Percentiles rank a stretch among this genome's conserved stretches.
These are phyloP conservation scores for Talaromyces funiculosus DNA, from an alignment of 2,329 filamentous ascomycete genomes.

Conservation along the genomic window DNA sequence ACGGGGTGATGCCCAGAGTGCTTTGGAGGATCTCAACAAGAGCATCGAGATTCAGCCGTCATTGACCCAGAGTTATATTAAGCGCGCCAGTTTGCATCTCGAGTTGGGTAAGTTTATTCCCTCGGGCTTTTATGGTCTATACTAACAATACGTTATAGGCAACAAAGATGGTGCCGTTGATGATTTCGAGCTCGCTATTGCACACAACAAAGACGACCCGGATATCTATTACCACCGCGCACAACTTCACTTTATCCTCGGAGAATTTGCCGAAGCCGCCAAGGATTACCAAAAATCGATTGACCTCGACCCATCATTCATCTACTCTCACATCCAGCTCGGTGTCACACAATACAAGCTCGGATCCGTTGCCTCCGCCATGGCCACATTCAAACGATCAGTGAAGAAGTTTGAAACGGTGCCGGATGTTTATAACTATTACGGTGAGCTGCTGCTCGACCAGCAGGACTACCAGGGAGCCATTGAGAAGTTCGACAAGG, in stretches of 20 bases:
- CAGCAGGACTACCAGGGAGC: slow-evolving; percentile 94
- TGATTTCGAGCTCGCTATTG: slow-evolving; percentile 80
- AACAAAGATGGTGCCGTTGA: slow-evolving; percentile 78
- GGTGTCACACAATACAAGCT: slow-evolving; percentile 99
- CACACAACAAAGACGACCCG: slow-evolving; percentile 80
- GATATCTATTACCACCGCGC: slow-evolving; percentile 99
- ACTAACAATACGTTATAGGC: slow-evolving; percentile 46
- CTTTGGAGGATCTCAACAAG: slow-evolving; percentile 80
- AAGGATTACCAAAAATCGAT: slow-evolving; percentile 99
- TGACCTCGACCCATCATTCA: slow-evolving; percentile 90
- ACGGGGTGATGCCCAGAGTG: slow-evolving; percentile 76
- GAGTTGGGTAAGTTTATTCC: slow-evolving; percentile 65
- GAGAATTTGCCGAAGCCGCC: slow-evolving; percentile 85
- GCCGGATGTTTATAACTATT: slow-evolving; percentile 99
- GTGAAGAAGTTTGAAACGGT: slow-evolving; percentile 98
- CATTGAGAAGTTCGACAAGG: slow-evolving; percentile 95
- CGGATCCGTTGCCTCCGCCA: slow-evolving; percentile 93
- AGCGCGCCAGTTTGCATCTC: slow-evolving; percentile 95
- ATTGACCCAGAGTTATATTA: slow-evolving; percentile 96
- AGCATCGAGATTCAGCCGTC: slow-evolving; percentile 83
- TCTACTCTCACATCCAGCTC: slow-evolving; percentile 98
- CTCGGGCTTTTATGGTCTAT: not conserved
- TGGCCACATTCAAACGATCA: slow-evolving; percentile 95
- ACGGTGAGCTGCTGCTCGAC: slow-evolving; percentile 91
- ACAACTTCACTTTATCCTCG: slow-evolving; percentile 95